Percentiles rank a stretch among this genome's conserved stretches.
phyloP scores from a whole-genome alignment of 257 asterid genomes.

The Leptodermis oblonga region DNA sequence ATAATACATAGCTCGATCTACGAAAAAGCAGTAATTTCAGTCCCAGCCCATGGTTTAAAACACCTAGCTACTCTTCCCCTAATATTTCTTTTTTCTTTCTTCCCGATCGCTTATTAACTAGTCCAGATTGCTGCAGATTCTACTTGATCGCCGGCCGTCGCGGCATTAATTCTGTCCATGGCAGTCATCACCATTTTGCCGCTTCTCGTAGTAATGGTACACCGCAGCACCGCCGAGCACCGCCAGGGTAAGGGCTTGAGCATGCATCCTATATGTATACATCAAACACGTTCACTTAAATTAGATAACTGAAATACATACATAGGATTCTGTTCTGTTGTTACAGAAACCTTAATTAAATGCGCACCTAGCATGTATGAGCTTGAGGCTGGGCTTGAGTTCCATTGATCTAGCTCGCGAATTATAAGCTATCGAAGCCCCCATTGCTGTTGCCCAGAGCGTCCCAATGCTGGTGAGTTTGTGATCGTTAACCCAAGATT shows the following conservation, averaged over 20 bases:
- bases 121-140: background rate
- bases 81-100: no score
- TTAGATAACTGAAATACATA: no score
- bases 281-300: no score
- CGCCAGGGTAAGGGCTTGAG: slow-evolving; percentile 72
- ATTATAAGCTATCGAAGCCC: slow-evolving; percentile 47
- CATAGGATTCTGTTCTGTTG: no score
- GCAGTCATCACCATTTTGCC: background rate
- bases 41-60: no score
- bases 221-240: slow-evolving; percentile 73
- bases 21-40: no score
- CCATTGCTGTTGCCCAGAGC: slow-evolving; percentile 71
- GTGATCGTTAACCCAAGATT: slow-evolving; percentile 69
- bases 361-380: slow-evolving; percentile 68
- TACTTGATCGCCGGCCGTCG: background rate
- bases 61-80: no score
- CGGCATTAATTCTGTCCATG: slow-evolving; percentile 10
- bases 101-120: background rate
- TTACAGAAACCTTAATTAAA: background rate
- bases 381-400: slow-evolving; percentile 64
- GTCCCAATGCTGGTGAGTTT: slow-evolving; percentile 71
- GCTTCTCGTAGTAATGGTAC: slow-evolving; percentile 57
- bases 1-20: no score
- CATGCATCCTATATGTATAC: slow-evolving; percentile 69
- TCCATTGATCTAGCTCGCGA: slow-evolving; percentile 42